Percentiles rank a stretch among this genome's conserved stretches.
These are phyloP conservation scores for Cadophora malorum DNA, from an alignment of 2,329 filamentous ascomycete genomes.

Conservation along the genomic window DNA sequence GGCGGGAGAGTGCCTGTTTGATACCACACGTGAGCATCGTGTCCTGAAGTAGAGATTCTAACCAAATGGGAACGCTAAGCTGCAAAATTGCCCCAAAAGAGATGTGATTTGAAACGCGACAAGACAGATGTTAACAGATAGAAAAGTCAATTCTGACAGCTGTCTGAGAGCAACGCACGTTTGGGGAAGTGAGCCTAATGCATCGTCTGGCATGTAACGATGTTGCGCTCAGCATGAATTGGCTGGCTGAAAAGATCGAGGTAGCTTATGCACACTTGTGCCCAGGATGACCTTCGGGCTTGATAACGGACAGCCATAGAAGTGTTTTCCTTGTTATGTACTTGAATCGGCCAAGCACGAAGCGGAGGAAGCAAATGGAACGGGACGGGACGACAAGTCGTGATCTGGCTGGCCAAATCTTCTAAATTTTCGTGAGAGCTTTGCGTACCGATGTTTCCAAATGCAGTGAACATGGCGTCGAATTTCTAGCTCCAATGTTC, in stretches of 20 bases:
- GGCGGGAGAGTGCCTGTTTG: constrained; percentile 34
- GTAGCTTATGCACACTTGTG: constrained; percentile 14
- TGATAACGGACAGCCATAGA: neutral
- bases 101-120: constrained; percentile 26
- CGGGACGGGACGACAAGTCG: neutral
- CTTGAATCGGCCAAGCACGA: neutral
- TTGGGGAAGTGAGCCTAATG: constrained; percentile 16
- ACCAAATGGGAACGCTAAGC: constrained; percentile 6
- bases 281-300: neutral
- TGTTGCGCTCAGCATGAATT: constrained; percentile 8
- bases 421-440: neutral
- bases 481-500: neutral
- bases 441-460: constrained; percentile 20
- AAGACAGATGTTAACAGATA: constrained; percentile 17
- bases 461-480: constrained; percentile 17
- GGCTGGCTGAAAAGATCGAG: constrained; percentile 2
- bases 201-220: constrained; percentile 27
- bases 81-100: constrained; percentile 6
- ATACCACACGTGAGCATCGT: constrained; percentile 33
- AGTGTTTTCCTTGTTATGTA: neutral
- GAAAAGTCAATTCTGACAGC: constrained; percentile 16
- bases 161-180: constrained; percentile 23
- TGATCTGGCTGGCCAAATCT: neutral
- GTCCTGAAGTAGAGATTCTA: neutral
- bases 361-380: neutral